phyloP scores from a whole-genome alignment of 352 stramenopile genomes.

The Globisporangium polare region DNA sequence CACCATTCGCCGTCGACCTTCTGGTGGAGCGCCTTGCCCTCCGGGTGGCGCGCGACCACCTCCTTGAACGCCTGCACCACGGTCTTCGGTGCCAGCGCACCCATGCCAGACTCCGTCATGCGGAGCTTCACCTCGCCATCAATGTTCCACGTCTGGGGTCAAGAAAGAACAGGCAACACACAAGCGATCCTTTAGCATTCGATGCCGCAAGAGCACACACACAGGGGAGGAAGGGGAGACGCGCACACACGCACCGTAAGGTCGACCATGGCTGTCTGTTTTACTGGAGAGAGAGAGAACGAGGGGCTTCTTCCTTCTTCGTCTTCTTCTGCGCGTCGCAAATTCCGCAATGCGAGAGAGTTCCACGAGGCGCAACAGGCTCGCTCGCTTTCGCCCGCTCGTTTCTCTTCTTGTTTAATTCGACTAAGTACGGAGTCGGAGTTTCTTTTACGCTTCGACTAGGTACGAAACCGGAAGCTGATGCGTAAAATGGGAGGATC shows the following conservation, averaged over 20 bases:
- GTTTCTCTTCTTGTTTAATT: not conserved
- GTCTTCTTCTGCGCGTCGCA: conserved; percentile 6
- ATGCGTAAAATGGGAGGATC: too few relatives aligned
- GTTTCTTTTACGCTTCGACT: not conserved
- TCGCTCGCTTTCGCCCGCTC: conserved; percentile 2
- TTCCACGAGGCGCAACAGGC: not conserved
- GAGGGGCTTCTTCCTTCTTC: not conserved
- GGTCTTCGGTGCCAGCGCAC: conserved; percentile 39
- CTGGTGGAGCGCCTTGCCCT: conserved; percentile 54
- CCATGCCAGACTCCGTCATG: conserved; percentile 48
- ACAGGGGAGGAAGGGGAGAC: not conserved
- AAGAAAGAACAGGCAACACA: not conserved
- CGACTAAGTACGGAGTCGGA: not conserved
- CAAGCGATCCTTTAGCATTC: not conserved
- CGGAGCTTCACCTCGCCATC: conserved; percentile 81
- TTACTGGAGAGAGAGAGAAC: not conserved
- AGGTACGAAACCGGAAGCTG: not conserved
- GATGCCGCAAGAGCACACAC: not conserved
- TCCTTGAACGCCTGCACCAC: conserved; percentile 57
- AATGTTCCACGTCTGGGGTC: conserved; percentile 84
- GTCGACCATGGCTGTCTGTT: not conserved
- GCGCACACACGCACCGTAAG: not conserved
- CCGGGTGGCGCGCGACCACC: conserved; percentile 48
- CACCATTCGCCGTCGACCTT: conserved; percentile 76
- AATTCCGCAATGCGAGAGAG: conserved; percentile 7